Conservation (phyloP, 1,284 basidiomycete genomes). For the Cutaneotrichosporon cavernicola region DNA sequence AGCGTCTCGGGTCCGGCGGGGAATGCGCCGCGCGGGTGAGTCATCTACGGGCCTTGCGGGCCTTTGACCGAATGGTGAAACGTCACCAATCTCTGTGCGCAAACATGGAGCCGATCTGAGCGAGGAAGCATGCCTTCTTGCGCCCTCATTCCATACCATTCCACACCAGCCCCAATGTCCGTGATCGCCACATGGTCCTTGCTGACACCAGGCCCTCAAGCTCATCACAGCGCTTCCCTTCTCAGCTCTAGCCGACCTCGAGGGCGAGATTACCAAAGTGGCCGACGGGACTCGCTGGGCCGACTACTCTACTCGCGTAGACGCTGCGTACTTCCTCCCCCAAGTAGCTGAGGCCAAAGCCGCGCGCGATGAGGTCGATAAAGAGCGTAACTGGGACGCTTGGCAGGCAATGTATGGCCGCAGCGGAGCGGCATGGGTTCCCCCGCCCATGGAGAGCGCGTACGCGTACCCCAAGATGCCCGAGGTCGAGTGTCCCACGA, state of each 20-base stretch:
- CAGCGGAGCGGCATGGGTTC: slow-evolving; percentile 1
- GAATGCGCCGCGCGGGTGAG: slow-evolving; percentile 5
- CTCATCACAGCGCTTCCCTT: slow-evolving; percentile 3
- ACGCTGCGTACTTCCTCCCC: not conserved
- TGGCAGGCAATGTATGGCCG: slow-evolving; percentile 4
- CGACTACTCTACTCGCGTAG: not conserved
- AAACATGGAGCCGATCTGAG: no score
- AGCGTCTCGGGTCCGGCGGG: not conserved
- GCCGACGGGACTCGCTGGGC: not conserved
- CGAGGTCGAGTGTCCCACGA: not conserved
- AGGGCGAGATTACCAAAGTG: not conserved
- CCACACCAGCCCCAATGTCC: not conserved
- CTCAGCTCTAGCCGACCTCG: slow-evolving; percentile 2
- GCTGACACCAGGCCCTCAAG: slow-evolving; percentile 12
- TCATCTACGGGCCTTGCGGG: not conserved
- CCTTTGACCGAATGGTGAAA: not conserved
- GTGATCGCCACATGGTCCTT: not conserved
- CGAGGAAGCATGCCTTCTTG: no score
- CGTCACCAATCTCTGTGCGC: not conserved
- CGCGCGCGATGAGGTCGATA: not conserved
- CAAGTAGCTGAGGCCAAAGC: not conserved
- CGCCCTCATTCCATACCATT: not conserved
- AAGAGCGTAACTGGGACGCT: slow-evolving; percentile 3
- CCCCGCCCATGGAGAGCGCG: not conserved
- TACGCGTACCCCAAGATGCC: slow-evolving; percentile 9